phyloP scores from a whole-genome alignment of 805 yeast genomes.

The Ogataea degrootiae region DNA sequence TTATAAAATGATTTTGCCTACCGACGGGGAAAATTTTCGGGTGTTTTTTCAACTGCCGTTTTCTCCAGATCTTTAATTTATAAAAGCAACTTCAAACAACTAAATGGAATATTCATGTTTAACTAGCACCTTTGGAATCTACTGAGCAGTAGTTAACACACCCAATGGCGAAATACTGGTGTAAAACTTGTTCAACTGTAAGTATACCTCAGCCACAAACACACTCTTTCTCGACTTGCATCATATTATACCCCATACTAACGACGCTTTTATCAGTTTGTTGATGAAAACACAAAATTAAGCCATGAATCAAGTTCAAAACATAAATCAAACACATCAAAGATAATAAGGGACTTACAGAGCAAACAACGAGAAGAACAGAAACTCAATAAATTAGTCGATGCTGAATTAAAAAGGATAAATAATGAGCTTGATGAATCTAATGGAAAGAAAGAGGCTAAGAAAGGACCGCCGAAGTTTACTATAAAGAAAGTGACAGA shows the following conservation, averaged over 20 bases:
- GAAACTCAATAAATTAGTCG: slow-evolving; percentile 10
- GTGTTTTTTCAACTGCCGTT: no score
- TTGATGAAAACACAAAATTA: slow-evolving; percentile 30
- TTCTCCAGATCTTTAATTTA: no score
- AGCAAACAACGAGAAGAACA: slow-evolving; percentile 12
- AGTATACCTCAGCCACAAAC: slow-evolving; percentile 7
- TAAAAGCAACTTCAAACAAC: no score
- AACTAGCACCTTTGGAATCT: background rate
- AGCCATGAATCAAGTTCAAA: slow-evolving; percentile 31
- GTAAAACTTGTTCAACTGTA: slow-evolving; percentile 34
- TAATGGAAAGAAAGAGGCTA: background rate
- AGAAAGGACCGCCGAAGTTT: background rate
- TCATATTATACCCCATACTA: background rate
- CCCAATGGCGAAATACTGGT: slow-evolving; percentile 32
- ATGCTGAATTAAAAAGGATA: slow-evolving; percentile 10
- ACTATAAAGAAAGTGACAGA: slow-evolving; percentile 3
- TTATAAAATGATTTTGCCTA: no score
- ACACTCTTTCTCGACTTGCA: background rate
- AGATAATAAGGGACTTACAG: slow-evolving; percentile 24
- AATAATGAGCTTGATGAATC: background rate
- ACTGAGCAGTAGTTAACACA: background rate
- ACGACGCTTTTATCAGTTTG: slow-evolving; percentile 26
- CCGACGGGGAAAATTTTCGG: no score
- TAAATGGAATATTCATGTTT: background rate
- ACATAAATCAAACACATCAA: slow-evolving; percentile 24